phyloP scores from a whole-genome alignment of 768 basidiomycete species.

The Cystobasidium tubakii region DNA sequence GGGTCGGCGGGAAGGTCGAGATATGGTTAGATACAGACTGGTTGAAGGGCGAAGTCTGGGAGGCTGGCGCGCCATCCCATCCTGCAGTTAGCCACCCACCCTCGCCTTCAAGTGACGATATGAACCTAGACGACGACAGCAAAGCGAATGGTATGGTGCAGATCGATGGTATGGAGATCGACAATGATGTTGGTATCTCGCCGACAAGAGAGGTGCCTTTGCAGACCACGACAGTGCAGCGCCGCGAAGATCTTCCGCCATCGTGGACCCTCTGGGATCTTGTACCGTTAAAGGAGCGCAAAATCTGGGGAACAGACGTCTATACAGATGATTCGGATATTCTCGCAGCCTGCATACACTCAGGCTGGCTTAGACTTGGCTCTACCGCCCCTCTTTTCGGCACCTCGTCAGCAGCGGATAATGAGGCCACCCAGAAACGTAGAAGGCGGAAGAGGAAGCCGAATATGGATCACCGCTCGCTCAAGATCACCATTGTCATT shows the following conservation, averaged over 20 bases:
- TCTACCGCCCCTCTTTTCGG: constrained; percentile 27
- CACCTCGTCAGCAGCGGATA: not conserved
- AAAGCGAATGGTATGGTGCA: not conserved
- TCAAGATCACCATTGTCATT: constrained; percentile 49
- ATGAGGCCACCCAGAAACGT: not conserved
- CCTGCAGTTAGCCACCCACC: constrained; percentile 13
- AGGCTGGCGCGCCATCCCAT: constrained; percentile 25
- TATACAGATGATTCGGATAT: constrained; percentile 54
- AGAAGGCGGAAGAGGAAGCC: constrained; percentile 1
- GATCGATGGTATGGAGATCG: not conserved
- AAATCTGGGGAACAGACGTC: constrained; percentile 53
- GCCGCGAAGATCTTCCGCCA: not conserved
- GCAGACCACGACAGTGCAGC: not conserved
- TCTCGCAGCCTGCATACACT: constrained; percentile 50
- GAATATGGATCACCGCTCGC: constrained; percentile 35
- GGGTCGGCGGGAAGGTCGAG: constrained; percentile 41
- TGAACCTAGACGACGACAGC: not conserved
- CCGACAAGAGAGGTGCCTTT: not conserved
- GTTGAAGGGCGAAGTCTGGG: constrained; percentile 34
- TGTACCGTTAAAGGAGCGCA: constrained; percentile 42
- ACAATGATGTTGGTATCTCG: not conserved
- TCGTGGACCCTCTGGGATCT: constrained; percentile 43
- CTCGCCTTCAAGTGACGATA: constrained; percentile 22
- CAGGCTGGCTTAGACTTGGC: constrained; percentile 49
- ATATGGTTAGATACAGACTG: constrained; percentile 39